phyloP scores from a whole-genome alignment of 305 asterid species.

The Plantago lanceolata region DNA sequence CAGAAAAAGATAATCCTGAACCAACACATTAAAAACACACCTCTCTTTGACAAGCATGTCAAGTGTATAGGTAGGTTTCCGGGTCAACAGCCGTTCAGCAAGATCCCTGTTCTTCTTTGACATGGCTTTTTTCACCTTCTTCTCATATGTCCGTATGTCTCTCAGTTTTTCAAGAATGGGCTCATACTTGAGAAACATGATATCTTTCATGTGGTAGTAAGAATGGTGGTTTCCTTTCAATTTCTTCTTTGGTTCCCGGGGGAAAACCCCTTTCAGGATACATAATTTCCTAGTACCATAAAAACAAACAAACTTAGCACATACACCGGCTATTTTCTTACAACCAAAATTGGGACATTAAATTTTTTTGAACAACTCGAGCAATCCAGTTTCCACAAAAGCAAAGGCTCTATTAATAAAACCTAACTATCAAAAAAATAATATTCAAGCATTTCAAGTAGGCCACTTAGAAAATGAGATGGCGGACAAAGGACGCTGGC shows the following conservation, averaged over 20 bases:
- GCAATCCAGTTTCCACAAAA: background rate
- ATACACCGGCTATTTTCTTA: background rate
- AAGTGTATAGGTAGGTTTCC: slow-evolving; percentile 76
- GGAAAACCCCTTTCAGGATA: slow-evolving; percentile 86
- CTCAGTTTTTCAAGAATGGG: slow-evolving; percentile 77
- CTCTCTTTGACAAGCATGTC: slow-evolving; percentile 86
- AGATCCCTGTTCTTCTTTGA: slow-evolving; percentile 81
- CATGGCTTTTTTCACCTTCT: slow-evolving; percentile 73
- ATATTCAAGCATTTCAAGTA: no score
- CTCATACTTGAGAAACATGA: slow-evolving; percentile 77
- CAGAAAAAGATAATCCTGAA: background rate
- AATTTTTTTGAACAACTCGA: background rate
- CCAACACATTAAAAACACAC: slow-evolving; percentile 30
- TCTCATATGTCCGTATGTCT: slow-evolving; percentile 66
- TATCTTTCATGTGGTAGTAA: slow-evolving; percentile 84
- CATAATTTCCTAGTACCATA: slow-evolving; percentile 59
- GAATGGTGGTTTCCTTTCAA: slow-evolving; percentile 93
- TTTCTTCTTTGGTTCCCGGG: slow-evolving; percentile 98
- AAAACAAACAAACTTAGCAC: slow-evolving; percentile 13
- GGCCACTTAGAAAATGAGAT: no score
- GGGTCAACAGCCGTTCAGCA: slow-evolving; percentile 67
- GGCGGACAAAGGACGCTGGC: no score
- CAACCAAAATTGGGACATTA: background rate
- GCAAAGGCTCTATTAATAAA: no score
- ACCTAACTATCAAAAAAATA: no score